Conservation (phyloP, 495 filamentous ascomycete species). For the Trichoderma orchidacearum region DNA sequence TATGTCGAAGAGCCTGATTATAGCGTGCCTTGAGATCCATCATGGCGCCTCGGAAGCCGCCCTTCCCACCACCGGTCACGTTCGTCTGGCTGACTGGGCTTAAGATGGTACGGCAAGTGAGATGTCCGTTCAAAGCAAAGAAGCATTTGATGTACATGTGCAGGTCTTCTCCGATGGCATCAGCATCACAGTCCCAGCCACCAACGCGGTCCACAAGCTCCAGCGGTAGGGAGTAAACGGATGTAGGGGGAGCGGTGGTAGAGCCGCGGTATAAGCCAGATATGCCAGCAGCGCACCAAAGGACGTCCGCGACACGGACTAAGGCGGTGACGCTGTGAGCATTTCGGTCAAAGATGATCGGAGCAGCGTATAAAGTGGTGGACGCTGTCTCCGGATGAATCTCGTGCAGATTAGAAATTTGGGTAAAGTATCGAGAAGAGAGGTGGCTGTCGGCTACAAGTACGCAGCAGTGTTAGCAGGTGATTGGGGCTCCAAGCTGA, state of each 20-base stretch:
- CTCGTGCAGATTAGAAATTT: slow-evolving; percentile 45
- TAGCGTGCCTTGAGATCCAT: slow-evolving; percentile 45
- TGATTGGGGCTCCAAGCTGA: too few species aligned
- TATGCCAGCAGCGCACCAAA: slow-evolving; percentile 53
- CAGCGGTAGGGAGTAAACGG: slow-evolving; percentile 54
- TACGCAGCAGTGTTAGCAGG: slow-evolving; percentile 12
- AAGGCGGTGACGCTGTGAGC: slow-evolving; percentile 48
- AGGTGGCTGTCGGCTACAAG: slow-evolving; percentile 54
- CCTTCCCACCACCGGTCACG: slow-evolving; percentile 37
- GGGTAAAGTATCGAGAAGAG: slow-evolving; percentile 46
- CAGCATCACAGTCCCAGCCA: slow-evolving; percentile 52
- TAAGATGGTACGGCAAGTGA: slow-evolving; percentile 39
- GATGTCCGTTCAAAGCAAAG: slow-evolving; percentile 50
- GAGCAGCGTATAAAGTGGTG: slow-evolving; percentile 49
- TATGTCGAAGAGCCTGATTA: slow-evolving; percentile 52
- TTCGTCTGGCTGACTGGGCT: slow-evolving; percentile 57
- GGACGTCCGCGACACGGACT: slow-evolving; percentile 54
- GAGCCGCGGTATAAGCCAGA: slow-evolving; percentile 49
- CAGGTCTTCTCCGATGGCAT: slow-evolving; percentile 58
- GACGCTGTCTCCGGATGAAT: slow-evolving; percentile 36
- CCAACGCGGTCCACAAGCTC: slow-evolving; percentile 47
- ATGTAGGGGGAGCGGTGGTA: slow-evolving; percentile 49
- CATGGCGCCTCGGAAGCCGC: slow-evolving; percentile 32
- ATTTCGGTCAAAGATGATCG: slow-evolving; percentile 63
- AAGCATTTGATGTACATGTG: slow-evolving; percentile 69